Conservation (phyloP, 345 rosid species). For the Eucalyptus globulus region DNA sequence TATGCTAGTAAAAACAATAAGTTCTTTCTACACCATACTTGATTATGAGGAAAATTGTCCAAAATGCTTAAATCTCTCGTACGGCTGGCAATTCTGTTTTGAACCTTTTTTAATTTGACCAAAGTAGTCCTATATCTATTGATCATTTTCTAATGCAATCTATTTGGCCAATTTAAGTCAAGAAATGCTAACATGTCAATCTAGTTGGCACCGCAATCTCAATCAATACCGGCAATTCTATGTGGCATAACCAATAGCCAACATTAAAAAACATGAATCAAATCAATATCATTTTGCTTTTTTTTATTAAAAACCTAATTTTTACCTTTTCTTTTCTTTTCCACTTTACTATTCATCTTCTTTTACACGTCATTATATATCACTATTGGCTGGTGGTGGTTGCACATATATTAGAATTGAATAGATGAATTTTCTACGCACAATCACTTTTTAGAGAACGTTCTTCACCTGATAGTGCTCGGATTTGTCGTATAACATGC, state of each 20-base stretch:
- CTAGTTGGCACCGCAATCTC: accelerated
- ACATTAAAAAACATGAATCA: too few species aligned
- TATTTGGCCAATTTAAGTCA: too few species aligned
- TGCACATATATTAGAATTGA: background rate
- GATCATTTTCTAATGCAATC: background rate
- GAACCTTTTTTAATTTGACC: background rate
- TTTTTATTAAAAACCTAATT: too few species aligned
- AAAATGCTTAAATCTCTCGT: too few species aligned
- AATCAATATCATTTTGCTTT: background rate
- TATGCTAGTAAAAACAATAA: too few species aligned
- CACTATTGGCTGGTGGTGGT: background rate
- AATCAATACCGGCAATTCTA: background rate
- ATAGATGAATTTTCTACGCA: background rate
- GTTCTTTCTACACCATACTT: background rate
- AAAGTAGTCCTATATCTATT: background rate
- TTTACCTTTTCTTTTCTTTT: too few species aligned
- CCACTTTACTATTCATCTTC: background rate
- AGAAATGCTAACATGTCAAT: too few species aligned
- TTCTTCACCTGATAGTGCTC: background rate
- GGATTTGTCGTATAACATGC: background rate
- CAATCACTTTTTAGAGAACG: background rate
- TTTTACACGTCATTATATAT: background rate
- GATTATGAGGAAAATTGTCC: background rate
- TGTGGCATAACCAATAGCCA: too few species aligned
- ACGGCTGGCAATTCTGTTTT: accelerated